Percentiles rank a stretch among this genome's conserved stretches.
phyloP scores from a whole-genome alignment of 2,329 filamentous ascomycete species.

The Ophiostoma tasmaniense region DNA sequence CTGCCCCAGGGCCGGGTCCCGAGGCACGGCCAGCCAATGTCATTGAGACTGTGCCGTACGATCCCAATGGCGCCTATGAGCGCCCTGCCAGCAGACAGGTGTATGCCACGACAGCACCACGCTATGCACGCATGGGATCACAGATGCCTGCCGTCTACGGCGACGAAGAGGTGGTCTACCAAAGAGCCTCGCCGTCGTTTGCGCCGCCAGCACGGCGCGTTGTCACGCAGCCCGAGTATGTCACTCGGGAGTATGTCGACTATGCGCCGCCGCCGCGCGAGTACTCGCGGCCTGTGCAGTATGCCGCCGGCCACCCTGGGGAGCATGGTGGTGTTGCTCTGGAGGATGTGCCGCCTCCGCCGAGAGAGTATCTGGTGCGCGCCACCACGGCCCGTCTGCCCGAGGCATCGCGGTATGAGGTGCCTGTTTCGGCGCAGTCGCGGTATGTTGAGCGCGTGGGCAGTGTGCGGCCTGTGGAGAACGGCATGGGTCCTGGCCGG shows the following conservation, averaged over 20 bases:
- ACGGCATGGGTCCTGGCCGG: not conserved
- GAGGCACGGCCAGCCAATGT: slow-evolving; percentile 15
- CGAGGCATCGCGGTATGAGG: slow-evolving; percentile 26
- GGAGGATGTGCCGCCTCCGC: slow-evolving; percentile 34
- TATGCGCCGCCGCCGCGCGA: slow-evolving; percentile 48
- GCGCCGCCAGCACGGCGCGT: slow-evolving; percentile 39
- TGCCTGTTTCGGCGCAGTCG: slow-evolving; percentile 12
- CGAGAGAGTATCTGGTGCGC: slow-evolving; percentile 44
- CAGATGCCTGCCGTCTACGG: slow-evolving; percentile 43
- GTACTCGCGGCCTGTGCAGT: slow-evolving; percentile 41
- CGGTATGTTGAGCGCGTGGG: slow-evolving; percentile 32
- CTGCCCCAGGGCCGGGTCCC: not conserved
- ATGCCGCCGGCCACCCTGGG: not conserved
- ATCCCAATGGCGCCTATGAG: slow-evolving; percentile 49
- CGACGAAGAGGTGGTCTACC: slow-evolving; percentile 44
- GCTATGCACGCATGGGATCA: slow-evolving; percentile 39
- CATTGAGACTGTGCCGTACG: slow-evolving; percentile 12
- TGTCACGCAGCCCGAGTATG: slow-evolving; percentile 54
- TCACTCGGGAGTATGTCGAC: slow-evolving; percentile 39
- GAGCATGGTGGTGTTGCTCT: not conserved
- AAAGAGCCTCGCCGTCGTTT: slow-evolving; percentile 41
- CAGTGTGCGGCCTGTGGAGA: slow-evolving; percentile 45
- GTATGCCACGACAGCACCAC: not conserved
- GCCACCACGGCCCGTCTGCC: slow-evolving; percentile 47
- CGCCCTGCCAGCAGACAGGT: slow-evolving; percentile 31